Conservation (phyloP, 495 filamentous ascomycete genomes). For the Lepraria neglecta region DNA sequence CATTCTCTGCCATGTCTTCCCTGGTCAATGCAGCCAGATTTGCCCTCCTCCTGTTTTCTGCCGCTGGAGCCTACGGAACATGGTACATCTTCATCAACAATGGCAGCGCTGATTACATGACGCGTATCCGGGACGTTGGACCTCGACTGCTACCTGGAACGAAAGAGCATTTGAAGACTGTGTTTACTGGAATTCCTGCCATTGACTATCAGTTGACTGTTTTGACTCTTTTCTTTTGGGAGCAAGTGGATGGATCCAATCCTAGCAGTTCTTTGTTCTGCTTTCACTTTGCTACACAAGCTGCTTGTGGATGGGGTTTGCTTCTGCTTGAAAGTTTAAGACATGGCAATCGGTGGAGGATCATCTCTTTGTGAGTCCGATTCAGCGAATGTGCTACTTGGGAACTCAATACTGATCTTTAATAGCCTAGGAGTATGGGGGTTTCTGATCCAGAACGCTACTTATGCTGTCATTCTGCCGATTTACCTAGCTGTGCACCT, state of each 20-base stretch:
- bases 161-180: slow-evolving; percentile 33
- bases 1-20: slow-evolving; percentile 4
- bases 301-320: slow-evolving; percentile 50
- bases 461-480: slow-evolving; percentile 50
- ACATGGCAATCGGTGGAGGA: slow-evolving; percentile 46
- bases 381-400: background rate
- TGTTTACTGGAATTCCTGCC: slow-evolving; percentile 46
- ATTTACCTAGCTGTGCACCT: slow-evolving; percentile 49
- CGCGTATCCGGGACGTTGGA: slow-evolving; percentile 26
- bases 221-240: slow-evolving; percentile 51
- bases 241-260: slow-evolving; percentile 45
- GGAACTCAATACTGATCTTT: background rate
- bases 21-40: slow-evolving; percentile 29
- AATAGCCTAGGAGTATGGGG: slow-evolving; percentile 46
- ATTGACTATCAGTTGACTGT: slow-evolving; percentile 45
- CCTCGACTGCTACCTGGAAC: slow-evolving; percentile 39
- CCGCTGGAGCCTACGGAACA: slow-evolving; percentile 39
- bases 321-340: slow-evolving; percentile 52
- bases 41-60: slow-evolving; percentile 39
- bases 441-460: slow-evolving; percentile 46
- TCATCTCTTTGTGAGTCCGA: slow-evolving; percentile 46
- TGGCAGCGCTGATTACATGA: slow-evolving; percentile 35
- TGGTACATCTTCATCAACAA: slow-evolving; percentile 40
- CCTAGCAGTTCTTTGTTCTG: slow-evolving; percentile 42
- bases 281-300: slow-evolving; percentile 48